A percentile compares a stretch with the other conserved stretches of the same genome.
These are phyloP conservation scores for Hypsizygus marmoreus DNA, from an alignment of 768 basidiomycete genomes.

Conservation along the genomic window DNA sequence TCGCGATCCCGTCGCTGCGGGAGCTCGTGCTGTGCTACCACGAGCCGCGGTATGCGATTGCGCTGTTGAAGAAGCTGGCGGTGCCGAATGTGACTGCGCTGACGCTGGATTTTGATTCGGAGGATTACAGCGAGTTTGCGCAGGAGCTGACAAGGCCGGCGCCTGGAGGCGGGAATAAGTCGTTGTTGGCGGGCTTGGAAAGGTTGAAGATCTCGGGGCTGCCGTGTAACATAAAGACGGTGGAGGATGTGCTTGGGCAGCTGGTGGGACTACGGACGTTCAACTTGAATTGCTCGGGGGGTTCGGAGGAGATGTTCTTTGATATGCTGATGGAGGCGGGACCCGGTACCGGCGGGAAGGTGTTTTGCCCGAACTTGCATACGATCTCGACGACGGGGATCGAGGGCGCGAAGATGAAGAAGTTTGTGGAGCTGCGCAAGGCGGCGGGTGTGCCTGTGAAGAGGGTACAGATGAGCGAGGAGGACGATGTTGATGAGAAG, in stretches of 20 bases:
- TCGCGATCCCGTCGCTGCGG: slow-evolving; percentile 42
- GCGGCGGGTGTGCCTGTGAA: slow-evolving; percentile 47
- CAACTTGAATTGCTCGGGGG: slow-evolving; percentile 31
- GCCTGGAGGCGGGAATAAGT: slow-evolving; percentile 39
- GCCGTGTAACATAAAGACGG: slow-evolving; percentile 36
- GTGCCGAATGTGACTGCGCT: slow-evolving; percentile 42
- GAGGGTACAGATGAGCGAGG: slow-evolving; percentile 46
- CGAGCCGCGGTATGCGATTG: slow-evolving; percentile 35
- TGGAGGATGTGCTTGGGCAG: slow-evolving; percentile 45
- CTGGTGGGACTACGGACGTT: slow-evolving; percentile 49
- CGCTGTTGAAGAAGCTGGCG: slow-evolving; percentile 40
- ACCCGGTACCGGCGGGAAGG: slow-evolving; percentile 9
- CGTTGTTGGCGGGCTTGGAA: slow-evolving; percentile 50
- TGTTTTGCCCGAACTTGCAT: slow-evolving; percentile 54
- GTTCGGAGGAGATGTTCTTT: slow-evolving; percentile 34
- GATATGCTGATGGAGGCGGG: slow-evolving; percentile 19
- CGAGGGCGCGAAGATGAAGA: slow-evolving; percentile 39
- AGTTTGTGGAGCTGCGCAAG: slow-evolving; percentile 45
- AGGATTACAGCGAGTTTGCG: slow-evolving; percentile 55
- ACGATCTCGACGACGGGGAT: slow-evolving; percentile 49
- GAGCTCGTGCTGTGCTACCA: slow-evolving; percentile 43
- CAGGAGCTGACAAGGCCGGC: slow-evolving; percentile 42
- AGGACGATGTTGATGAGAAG: slow-evolving; percentile 39
- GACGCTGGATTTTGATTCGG: slow-evolving; percentile 57
- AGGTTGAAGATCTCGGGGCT: slow-evolving; percentile 55